Evolutionary conservation across 495 filamentous ascomycete genomes (phyloP).

Genomic region (Penicillium canariense): DNA sequence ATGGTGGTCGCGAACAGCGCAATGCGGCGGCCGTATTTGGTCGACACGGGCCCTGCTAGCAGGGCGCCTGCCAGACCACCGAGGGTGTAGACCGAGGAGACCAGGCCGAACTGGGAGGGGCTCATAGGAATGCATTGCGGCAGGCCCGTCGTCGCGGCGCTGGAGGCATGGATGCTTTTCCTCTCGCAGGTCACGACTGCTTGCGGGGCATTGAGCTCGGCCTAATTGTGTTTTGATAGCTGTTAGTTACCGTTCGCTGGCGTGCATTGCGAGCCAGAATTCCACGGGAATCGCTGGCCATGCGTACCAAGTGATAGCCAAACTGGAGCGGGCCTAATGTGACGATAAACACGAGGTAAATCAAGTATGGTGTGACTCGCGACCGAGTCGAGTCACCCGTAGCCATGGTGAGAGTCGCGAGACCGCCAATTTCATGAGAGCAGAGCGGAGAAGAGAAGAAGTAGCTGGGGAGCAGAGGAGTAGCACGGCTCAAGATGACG

Average conservation of each 20-base stretch:
- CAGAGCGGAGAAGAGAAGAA: not conserved
- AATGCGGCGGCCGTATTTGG: slow-evolving; percentile 66
- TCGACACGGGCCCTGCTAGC: slow-evolving; percentile 68
- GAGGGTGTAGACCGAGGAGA: slow-evolving; percentile 87
- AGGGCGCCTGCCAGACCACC: slow-evolving; percentile 86
- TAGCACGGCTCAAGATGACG: not conserved
- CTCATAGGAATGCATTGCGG: slow-evolving; percentile 84
- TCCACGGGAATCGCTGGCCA: not conserved
- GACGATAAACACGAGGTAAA: slow-evolving; percentile 60
- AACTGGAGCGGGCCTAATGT: slow-evolving; percentile 87
- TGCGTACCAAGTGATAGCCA: slow-evolving; percentile 81
- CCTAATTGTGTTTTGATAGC: slow-evolving; percentile 51
- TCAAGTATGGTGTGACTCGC: slow-evolving; percentile 58
- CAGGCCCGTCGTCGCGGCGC: slow-evolving; percentile 34
- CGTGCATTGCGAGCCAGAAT: not conserved
- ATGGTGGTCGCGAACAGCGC: slow-evolving; percentile 69
- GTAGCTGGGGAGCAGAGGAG: not conserved
- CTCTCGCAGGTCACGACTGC: slow-evolving; percentile 79
- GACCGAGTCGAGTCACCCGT: slow-evolving; percentile 18
- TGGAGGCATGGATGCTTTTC: slow-evolving; percentile 50
- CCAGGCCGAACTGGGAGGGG: slow-evolving; percentile 69
- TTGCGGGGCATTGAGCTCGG: slow-evolving; percentile 92
- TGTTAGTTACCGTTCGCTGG: not conserved
- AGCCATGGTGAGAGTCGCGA: slow-evolving; percentile 16
- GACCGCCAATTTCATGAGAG: not conserved